Percentiles rank a stretch among this genome's conserved stretches.
Conservation (phyloP, 139 green algal genomes). For the Volvox africanus region DNA sequence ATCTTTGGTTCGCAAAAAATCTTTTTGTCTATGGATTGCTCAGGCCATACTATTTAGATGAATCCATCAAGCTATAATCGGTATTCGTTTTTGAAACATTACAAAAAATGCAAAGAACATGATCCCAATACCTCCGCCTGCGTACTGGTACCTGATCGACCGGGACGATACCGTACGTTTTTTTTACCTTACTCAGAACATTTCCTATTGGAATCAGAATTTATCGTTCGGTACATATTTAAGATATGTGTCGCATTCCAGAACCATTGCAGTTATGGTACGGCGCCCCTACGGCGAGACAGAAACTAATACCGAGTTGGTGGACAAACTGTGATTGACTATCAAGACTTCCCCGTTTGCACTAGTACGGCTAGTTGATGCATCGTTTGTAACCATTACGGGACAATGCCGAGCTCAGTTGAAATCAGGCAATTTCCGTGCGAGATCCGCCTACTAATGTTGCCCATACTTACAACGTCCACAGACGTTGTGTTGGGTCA, state of each 20-base stretch:
- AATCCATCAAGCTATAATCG: background rate
- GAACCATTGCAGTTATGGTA: background rate
- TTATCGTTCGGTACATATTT: background rate
- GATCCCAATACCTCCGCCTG: background rate
- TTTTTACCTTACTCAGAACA: background rate
- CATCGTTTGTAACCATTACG: too few species aligned
- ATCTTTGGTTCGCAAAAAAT: background rate
- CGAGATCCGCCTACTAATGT: too few species aligned
- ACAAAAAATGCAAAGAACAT: too few species aligned
- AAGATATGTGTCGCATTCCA: too few species aligned
- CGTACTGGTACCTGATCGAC: background rate
- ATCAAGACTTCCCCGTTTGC: too few species aligned
- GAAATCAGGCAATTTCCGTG: too few species aligned
- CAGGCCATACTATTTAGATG: slow-evolving; percentile 12
- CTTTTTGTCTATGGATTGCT: background rate
- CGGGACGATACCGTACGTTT: background rate
- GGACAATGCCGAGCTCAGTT: too few species aligned
- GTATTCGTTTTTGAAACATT: too few species aligned
- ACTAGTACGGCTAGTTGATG: too few species aligned
- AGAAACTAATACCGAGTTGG: too few species aligned
- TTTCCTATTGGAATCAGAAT: background rate
- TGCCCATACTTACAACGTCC: background rate
- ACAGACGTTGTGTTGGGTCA: slow-evolving; percentile 10
- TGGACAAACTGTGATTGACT: too few species aligned
- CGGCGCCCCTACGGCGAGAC: too few species aligned